phyloP scores from a whole-genome alignment of 75 land plant species.

The Sequoiadendron giganteum region DNA sequence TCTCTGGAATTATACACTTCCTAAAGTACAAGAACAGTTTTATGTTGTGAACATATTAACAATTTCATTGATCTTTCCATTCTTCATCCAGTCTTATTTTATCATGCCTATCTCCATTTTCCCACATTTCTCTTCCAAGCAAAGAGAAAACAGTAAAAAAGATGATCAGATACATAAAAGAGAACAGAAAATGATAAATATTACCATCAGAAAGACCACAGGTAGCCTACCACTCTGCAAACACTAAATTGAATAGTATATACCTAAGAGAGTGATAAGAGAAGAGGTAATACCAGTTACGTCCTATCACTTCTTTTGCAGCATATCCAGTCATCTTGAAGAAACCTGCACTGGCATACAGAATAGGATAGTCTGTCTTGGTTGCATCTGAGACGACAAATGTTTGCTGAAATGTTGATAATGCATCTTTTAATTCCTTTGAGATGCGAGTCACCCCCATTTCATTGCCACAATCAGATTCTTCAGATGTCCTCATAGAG shows the following conservation, averaged over 20 bases:
- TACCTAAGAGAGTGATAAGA: not conserved
- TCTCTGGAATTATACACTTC: not conserved
- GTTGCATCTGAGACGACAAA: slow-evolving; percentile 90
- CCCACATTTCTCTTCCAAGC: not conserved
- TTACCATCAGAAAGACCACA: not conserved
- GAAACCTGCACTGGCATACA: slow-evolving; percentile 85
- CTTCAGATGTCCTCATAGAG: slow-evolving; percentile 47
- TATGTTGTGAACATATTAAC: not conserved
- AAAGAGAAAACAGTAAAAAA: not conserved
- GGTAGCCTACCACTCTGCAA: not conserved
- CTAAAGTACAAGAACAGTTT: not conserved
- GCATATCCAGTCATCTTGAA: slow-evolving; percentile 80
- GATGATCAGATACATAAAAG: not conserved
- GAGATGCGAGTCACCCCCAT: slow-evolving; percentile 33
- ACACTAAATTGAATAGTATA: not conserved
- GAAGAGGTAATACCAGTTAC: slow-evolving; percentile 52
- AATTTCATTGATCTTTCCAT: not conserved
- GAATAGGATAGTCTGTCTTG: slow-evolving; percentile 57
- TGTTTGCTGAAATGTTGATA: slow-evolving; percentile 80
- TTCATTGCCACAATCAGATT: slow-evolving; percentile 17
- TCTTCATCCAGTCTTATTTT: not conserved
- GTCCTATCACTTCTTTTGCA: slow-evolving; percentile 74
- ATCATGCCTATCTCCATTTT: not conserved
- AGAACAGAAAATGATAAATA: not conserved
- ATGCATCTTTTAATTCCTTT: slow-evolving; percentile 71